phyloP scores from a whole-genome alignment of 495 filamentous ascomycete species.

The Neurospora sublineolata region DNA sequence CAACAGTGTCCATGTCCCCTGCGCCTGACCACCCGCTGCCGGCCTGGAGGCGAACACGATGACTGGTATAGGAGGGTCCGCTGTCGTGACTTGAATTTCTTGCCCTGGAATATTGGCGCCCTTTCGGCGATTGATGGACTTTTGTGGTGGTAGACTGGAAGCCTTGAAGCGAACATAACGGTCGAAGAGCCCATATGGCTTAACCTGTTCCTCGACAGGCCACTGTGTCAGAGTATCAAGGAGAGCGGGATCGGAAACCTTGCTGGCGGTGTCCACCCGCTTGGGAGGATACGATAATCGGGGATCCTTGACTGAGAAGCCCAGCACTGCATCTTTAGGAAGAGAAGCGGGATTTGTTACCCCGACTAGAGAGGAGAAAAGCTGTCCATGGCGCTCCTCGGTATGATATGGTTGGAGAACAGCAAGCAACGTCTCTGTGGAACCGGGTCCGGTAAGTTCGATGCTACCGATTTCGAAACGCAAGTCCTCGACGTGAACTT shows the following conservation, averaged over 20 bases:
- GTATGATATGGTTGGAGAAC: constrained; percentile 48
- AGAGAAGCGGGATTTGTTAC: constrained; percentile 69
- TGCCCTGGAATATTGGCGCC: constrained; percentile 51
- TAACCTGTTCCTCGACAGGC: constrained; percentile 50
- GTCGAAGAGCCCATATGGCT: constrained; percentile 53
- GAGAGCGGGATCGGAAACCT: constrained; percentile 40
- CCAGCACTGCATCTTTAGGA: constrained; percentile 58
- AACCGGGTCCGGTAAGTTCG: constrained; percentile 71
- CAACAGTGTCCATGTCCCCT: constrained; percentile 73
- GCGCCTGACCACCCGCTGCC: constrained; percentile 31
- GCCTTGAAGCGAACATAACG: constrained; percentile 46
- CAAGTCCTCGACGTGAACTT: constrained; percentile 73
- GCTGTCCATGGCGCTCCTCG: constrained; percentile 35
- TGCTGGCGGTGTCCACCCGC: constrained; percentile 27
- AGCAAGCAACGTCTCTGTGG: constrained; percentile 68
- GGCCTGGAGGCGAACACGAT: constrained; percentile 53
- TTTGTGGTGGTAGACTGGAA: constrained; percentile 65
- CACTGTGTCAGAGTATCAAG: constrained; percentile 52
- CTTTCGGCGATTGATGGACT: constrained; percentile 78
- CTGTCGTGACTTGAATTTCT: constrained; percentile 43
- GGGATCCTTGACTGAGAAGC: constrained; percentile 67
- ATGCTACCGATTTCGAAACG: constrained; percentile 93
- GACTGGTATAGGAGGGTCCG: constrained; percentile 77
- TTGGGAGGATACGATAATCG: constrained; percentile 63
- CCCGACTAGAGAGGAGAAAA: constrained; percentile 54